phyloP scores from a whole-genome alignment of 2,329 filamentous ascomycete species.

The Fonsecaea multimorphosa region DNA sequence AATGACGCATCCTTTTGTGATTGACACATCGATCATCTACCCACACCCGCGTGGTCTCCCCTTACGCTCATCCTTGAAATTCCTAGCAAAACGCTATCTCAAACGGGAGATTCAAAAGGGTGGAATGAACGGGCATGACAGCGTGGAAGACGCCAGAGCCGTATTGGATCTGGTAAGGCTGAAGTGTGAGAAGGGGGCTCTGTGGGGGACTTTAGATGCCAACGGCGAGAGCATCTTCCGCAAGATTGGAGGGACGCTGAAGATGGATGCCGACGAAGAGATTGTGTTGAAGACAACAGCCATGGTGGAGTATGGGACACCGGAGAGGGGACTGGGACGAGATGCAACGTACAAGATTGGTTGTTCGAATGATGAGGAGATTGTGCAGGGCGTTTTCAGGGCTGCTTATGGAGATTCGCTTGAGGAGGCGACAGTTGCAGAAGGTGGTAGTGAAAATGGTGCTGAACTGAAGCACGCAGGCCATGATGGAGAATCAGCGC shows the following conservation, averaged over 20 bases:
- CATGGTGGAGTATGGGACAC: constrained; percentile 88
- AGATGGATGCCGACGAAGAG: constrained; percentile 44
- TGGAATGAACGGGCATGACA: constrained; percentile 80
- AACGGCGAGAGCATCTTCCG: constrained; percentile 89
- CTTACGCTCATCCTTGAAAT: constrained; percentile 89
- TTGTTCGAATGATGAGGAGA: constrained; percentile 63
- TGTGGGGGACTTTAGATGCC: constrained; percentile 80
- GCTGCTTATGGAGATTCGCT: constrained; percentile 25
- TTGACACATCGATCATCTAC: constrained; percentile 89
- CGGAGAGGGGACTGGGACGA: constrained; percentile 65
- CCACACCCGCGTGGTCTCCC: constrained; percentile 89
- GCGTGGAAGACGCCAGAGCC: constrained; percentile 87
- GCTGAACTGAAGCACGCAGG: background rate
- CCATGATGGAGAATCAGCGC: background rate
- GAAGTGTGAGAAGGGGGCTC: constrained; percentile 90
- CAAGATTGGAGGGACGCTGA: constrained; percentile 68
- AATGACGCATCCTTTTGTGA: constrained; percentile 87
- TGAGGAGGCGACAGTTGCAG: background rate
- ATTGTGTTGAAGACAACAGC: constrained; percentile 51
- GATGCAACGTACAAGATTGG: constrained; percentile 63
- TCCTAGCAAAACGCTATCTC: constrained; percentile 83
- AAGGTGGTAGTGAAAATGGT: background rate
- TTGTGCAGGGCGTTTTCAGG: constrained; percentile 61
- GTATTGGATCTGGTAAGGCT: constrained; percentile 92
- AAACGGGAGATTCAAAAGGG: constrained; percentile 86